These are phyloP conservation scores for Cercospora canescens DNA, from an alignment of 2,329 filamentous ascomycete species.

Conservation along the genomic window DNA sequence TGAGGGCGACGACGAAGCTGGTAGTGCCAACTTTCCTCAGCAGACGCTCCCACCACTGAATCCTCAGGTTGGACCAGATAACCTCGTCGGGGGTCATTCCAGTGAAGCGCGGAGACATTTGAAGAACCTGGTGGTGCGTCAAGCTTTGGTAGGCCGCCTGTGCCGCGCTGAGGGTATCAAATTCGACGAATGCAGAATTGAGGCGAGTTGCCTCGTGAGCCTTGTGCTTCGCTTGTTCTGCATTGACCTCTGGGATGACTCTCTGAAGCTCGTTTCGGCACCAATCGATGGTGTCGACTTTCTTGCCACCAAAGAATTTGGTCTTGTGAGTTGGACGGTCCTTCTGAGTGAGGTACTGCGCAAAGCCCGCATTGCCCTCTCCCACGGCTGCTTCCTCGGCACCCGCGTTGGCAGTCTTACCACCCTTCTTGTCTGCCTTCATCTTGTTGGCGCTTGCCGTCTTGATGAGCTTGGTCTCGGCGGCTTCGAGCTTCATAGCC, in stretches of 20 bases:
- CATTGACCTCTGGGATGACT: conserved; percentile 70
- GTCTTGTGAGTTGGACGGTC: conserved; percentile 75
- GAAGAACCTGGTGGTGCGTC: conserved; percentile 80
- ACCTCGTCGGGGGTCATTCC: conserved; percentile 81
- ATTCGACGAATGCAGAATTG: conserved; percentile 88
- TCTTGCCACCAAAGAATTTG: conserved; percentile 74
- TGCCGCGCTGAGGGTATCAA: conserved; percentile 76
- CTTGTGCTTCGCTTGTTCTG: conserved; percentile 66
- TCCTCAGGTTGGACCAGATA: conserved; percentile 80
- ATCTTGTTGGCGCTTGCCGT: conserved; percentile 70
- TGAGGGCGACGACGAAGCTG: conserved; percentile 71
- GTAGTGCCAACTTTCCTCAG: conserved; percentile 69
- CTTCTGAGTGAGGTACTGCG: conserved; percentile 71
- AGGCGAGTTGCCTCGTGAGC: conserved; percentile 64
- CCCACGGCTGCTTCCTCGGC: conserved; percentile 49
- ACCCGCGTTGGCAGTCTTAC: conserved; percentile 53
- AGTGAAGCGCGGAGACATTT: conserved; percentile 83
- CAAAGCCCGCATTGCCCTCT: conserved; percentile 70
- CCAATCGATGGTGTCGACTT: conserved; percentile 95
- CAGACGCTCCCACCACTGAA: conserved; percentile 84
- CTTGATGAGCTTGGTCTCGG: conserved; percentile 83
- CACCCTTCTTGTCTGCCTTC: conserved; percentile 67
- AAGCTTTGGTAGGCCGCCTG: conserved; percentile 85
- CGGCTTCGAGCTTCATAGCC: conserved; percentile 78
- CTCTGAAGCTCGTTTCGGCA: conserved; percentile 74